Base-by-base conservation (phyloP, 352 stramenopile genomes). In the Phytophthora quininea region DNA sequence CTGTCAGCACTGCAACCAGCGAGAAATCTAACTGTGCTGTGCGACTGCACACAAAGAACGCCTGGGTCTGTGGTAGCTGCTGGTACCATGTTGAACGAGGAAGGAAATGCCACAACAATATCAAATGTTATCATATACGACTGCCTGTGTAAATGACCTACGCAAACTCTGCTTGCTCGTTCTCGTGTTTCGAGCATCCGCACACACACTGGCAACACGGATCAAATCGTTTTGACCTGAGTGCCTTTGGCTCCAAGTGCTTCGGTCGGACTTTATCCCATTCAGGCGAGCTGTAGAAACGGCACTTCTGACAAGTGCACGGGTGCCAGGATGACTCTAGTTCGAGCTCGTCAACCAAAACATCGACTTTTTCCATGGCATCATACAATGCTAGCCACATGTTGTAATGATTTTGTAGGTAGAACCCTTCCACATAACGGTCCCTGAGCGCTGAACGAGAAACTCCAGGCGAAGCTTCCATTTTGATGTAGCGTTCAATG, bases 281-380 rank as follows among this genome's bases (percentile, higher is more conserved):
- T 15, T 52, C 29, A 6, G 30, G 30, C 27, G 43, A 53, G 1
- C n/a, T 2, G 33, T 54, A 54, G 6, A 30, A 48, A 1, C 12
- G 30, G 30, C 45, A 54, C 45, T 55, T 49, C 1, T 7, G 32
- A 27, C 55, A 62, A 5, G 5, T 12, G 24, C 55, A 54, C n/a
- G 5, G 2, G 9, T 31, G 12, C 30, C 11, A 37, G 6, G 27
- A 2, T 0, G 15, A 3, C 12, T 54, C 32, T 12, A 7, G 4
- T 14, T 45, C 19, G 6, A 38, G 29, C 9, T 54, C 37, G 6
- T 49, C 42, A 3, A 37, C 31, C 4, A 60, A 11, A 12, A 45
- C 24, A 8, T 60, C 31, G 3, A 53, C 31, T 1, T 6, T 33
- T 4, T 51, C 29, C 54, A 60, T 52, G 1, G 54, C 54, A 27